Evolutionary conservation across 2,329 filamentous ascomycete genomes (phyloP), one percentile per base, ranked within the genome.

Genomic region (Lachnellula occidentalis): DNA sequence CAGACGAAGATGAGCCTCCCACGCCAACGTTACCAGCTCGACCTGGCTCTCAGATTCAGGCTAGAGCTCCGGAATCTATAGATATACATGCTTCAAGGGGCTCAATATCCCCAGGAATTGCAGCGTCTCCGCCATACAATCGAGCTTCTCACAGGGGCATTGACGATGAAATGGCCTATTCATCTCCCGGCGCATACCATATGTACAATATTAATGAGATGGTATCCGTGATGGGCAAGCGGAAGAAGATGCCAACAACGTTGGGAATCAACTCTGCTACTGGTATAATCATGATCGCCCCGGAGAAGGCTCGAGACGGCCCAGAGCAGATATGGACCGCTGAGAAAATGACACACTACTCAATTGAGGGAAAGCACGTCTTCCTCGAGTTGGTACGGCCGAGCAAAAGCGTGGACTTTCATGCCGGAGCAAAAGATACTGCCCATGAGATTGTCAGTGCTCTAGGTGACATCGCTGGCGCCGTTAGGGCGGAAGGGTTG

Each of bases 171-270:
- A 74, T 77, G 22, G 62, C 55, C 27, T 62, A 60, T 56, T 68
- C 71, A 31, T 85, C 86, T 2, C 88, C 89, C 5, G 88, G 89
- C 17, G 90, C 89, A 2, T 97, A 92, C 68, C 92, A 95, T 67
- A 78, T 97, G 71, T 97, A 96, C 73, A 96, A 96, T 65, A 92
- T 97, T 65, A 95, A 92, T 69, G 92, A 97, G 73, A 96, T 96
- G 88, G 83, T 96, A 4, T 92, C 91, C n/a, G 84, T 94, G 45
- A 92, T 96, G 83, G 92, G 92, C 54, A 96, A 95, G 76, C 87
- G 89, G 66, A 96, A 96, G 77, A 97, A 97, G 75, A 94, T 96
- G 89, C 91, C 92, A 1, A 96, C 91, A n/a, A 96, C 90, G 0
- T 73, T 97, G 37, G 92, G 92, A n/a, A 87, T 97, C 67, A 96